Evolutionary conservation across 768 basidiomycete genomes (phyloP).

Genomic region (Rossbeevera mucosa): DNA sequence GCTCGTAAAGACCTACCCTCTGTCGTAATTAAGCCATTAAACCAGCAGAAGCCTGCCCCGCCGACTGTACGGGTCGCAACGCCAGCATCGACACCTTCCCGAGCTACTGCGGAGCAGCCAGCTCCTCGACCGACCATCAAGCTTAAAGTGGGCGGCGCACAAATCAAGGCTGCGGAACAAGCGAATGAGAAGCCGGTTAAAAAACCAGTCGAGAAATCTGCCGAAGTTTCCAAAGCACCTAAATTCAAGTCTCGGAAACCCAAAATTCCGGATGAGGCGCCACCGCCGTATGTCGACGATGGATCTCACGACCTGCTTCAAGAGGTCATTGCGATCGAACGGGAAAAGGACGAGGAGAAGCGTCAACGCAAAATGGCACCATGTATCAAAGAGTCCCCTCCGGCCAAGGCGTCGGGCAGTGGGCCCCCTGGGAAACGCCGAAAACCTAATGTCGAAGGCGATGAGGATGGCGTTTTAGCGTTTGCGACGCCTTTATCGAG

Average conservation of each 20-base stretch:
- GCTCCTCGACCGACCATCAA: conserved; percentile 58
- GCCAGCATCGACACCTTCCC: conserved; percentile 13
- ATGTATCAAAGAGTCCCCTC: conserved; percentile 35
- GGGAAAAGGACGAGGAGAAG: conserved; percentile 53
- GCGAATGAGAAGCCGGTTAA: conserved; percentile 25
- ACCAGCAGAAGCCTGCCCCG: conserved; percentile 16
- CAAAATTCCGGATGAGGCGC: conserved; percentile 44
- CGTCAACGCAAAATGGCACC: conserved; percentile 43
- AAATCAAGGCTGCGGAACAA: conserved; percentile 34
- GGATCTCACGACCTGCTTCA: conserved; percentile 78
- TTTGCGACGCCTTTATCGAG: conserved; percentile 57
- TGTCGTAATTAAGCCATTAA: conserved; percentile 21
- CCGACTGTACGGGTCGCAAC: conserved; percentile 9
- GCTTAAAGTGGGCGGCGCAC: conserved; percentile 53
- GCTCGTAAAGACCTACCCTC: conserved; percentile 23
- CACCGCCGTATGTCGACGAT: conserved; percentile 70
- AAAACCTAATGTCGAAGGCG: conserved; percentile 43
- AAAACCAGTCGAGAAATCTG: conserved; percentile 23
- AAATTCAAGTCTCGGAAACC: conserved; percentile 42
- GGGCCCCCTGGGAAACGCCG: conserved; percentile 53
- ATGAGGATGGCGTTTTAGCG: conserved; percentile 58
- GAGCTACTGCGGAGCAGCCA: conserved; percentile 26
- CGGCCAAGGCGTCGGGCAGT: conserved; percentile 35
- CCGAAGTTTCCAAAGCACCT: conserved; percentile 32
- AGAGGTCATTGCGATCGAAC: conserved; percentile 78